phyloP scores from a whole-genome alignment of 2,329 filamentous ascomycete species.

The Tolypocladium capitatum region DNA sequence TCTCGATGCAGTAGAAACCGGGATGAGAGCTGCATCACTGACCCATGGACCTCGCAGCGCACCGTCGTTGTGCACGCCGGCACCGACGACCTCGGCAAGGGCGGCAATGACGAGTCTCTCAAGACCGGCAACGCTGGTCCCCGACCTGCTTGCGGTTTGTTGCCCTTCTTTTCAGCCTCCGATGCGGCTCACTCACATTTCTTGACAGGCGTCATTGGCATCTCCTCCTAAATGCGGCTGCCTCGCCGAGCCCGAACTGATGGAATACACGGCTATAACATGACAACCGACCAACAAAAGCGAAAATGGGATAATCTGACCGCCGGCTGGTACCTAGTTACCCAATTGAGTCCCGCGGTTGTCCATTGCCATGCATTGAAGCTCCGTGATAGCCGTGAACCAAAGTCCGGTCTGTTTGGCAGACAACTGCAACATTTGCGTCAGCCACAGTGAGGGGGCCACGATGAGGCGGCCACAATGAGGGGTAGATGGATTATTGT shows the following conservation, averaged over 20 bases:
- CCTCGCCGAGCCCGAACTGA: background rate
- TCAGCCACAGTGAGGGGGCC: too few species aligned
- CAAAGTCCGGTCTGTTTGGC: background rate
- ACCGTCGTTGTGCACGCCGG: conserved; percentile 90
- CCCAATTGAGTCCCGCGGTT: background rate
- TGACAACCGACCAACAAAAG: background rate
- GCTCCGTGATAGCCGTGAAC: background rate
- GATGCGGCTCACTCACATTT: background rate
- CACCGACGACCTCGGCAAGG: conserved; percentile 93
- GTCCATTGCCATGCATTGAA: background rate
- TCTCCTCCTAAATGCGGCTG: conserved; percentile 47
- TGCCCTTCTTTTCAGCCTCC: background rate
- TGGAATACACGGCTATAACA: background rate
- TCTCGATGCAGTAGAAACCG: too few species aligned
- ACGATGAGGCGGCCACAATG: background rate
- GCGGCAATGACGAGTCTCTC: conserved; percentile 84
- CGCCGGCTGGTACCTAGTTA: background rate
- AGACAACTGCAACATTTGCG: too few species aligned
- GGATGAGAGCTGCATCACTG: background rate
- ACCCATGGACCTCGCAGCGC: conserved; percentile 41
- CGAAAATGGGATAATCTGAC: background rate
- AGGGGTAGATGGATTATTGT: background rate
- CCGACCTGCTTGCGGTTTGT: conserved; percentile 85
- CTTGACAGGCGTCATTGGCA: conserved; percentile 69
- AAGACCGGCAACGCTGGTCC: conserved; percentile 94